phyloP scores from a whole-genome alignment of 139 green algal species.

The Trebouxia sp. region DNA sequence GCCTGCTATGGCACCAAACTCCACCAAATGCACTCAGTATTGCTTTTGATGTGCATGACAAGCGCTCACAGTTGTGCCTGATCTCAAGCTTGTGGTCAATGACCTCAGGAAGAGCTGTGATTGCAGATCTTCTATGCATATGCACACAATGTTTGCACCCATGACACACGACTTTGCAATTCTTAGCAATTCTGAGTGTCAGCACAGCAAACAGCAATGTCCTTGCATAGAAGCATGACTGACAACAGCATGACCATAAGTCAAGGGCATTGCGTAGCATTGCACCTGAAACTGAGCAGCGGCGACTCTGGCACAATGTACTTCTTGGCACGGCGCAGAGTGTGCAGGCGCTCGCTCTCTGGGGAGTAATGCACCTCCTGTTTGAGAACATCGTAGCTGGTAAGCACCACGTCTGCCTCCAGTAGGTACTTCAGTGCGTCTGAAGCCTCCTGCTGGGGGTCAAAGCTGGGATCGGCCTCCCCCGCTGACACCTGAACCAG shows the following conservation, averaged over 20 bases:
- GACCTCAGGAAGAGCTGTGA: too few species aligned
- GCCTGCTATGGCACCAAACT: neutral
- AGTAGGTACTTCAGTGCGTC: conserved; percentile 42
- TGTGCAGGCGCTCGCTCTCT: neutral
- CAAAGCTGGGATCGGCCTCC: conserved; percentile 33
- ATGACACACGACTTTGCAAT: too few species aligned
- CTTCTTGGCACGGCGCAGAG: conserved; percentile 60
- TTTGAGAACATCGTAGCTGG: conserved; percentile 63
- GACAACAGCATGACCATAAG: too few species aligned
- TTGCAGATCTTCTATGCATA: too few species aligned
- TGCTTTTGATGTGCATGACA: neutral
- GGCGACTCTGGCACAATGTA: conserved; percentile 60
- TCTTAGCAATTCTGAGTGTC: too few species aligned
- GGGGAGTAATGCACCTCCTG: conserved; percentile 41
- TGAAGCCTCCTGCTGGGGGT: conserved; percentile 44
- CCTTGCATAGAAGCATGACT: too few species aligned
- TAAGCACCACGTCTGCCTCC: conserved; percentile 65
- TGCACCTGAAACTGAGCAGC: conserved; percentile 46
- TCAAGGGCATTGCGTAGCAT: too few species aligned
- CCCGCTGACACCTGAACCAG: conserved; percentile 23
- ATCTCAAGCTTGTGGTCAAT: too few species aligned
- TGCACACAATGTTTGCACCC: too few species aligned
- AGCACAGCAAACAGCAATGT: too few species aligned
- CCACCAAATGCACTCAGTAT: neutral
- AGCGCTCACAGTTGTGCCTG: neutral